Evolutionary conservation across 139 green algal genomes (phyloP).

Genomic region (Chlorella sp.): DNA sequence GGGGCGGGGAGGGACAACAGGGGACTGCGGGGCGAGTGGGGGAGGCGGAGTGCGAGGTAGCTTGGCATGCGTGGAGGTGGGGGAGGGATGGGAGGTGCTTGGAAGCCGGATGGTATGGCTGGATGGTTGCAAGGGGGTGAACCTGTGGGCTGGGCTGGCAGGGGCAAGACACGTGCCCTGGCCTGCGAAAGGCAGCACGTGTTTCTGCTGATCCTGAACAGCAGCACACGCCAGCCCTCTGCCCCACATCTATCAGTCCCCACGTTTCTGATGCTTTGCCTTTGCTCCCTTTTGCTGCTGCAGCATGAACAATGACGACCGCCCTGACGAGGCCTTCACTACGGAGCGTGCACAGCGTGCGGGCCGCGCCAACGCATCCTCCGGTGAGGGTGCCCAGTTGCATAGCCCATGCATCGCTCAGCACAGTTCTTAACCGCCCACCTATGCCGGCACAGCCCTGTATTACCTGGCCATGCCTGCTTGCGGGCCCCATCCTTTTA

Average conservation of each 20-base stretch:
- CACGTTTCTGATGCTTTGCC: not conserved
- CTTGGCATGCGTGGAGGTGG: too few relatives aligned
- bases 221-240: not conserved
- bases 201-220: not conserved
- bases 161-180: too few relatives aligned
- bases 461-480: not conserved
- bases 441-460: not conserved
- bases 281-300: not conserved
- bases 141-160: not conserved
- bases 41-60: too few relatives aligned
- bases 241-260: not conserved
- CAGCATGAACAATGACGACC: constrained; percentile 61
- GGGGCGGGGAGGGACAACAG: too few relatives aligned
- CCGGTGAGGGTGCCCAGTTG: not conserved
- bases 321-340: constrained; percentile 92
- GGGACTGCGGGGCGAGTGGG: too few relatives aligned
- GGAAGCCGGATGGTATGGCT: too few relatives aligned
- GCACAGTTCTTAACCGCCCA: not conserved
- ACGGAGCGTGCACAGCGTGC: constrained; percentile 79
- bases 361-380: constrained; percentile 89
- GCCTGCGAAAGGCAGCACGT: not conserved
- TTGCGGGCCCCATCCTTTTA: too few relatives aligned
- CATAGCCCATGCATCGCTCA: not conserved
- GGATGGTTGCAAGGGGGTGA: too few relatives aligned
- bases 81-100: too few relatives aligned